phyloP scores from a whole-genome alignment of 2,329 filamentous ascomycete genomes.

The Hawksworthiomyces lignivorus region DNA sequence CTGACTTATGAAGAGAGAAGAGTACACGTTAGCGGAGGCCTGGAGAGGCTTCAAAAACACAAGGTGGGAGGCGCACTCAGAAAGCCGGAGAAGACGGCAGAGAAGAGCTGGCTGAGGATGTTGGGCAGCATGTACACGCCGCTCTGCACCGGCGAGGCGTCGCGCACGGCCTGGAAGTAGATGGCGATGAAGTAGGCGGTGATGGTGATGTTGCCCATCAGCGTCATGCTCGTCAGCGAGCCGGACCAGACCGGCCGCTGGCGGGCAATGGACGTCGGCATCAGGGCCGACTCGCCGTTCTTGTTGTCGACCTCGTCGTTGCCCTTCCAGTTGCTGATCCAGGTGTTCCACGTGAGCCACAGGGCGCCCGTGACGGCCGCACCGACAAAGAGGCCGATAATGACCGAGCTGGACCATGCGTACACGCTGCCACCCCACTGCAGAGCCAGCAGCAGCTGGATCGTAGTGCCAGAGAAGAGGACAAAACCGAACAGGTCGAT shows the following conservation, averaged over 20 bases:
- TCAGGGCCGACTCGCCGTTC: constrained; percentile 19
- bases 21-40: not conserved
- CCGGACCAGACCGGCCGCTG: constrained; percentile 17
- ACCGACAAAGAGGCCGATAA: constrained; percentile 35
- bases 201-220: constrained; percentile 18
- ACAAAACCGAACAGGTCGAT: constrained; percentile 35
- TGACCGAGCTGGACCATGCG: constrained; percentile 28
- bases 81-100: constrained; percentile 18
- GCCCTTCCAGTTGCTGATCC: not conserved
- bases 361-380: constrained; percentile 13
- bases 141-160: constrained; percentile 20
- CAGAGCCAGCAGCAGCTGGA: constrained; percentile 36
- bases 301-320: constrained; percentile 13
- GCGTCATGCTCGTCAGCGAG: constrained; percentile 15
- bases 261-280: constrained; percentile 19
- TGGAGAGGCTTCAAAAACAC: too few relatives aligned
- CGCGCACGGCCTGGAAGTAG: constrained; percentile 29
- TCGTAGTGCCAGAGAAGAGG: constrained; percentile 31
- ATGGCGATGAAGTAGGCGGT: constrained; percentile 25
- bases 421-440: constrained; percentile 33
- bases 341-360: not conserved
- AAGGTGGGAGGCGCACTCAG: too few relatives aligned
- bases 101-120: constrained; percentile 17
- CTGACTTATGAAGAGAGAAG: constrained; percentile 9
- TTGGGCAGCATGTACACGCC: constrained; percentile 22